Evolutionary conservation across 2,329 filamentous ascomycete genomes (phyloP).

Genomic region (Incumbomyces delicatus): DNA sequence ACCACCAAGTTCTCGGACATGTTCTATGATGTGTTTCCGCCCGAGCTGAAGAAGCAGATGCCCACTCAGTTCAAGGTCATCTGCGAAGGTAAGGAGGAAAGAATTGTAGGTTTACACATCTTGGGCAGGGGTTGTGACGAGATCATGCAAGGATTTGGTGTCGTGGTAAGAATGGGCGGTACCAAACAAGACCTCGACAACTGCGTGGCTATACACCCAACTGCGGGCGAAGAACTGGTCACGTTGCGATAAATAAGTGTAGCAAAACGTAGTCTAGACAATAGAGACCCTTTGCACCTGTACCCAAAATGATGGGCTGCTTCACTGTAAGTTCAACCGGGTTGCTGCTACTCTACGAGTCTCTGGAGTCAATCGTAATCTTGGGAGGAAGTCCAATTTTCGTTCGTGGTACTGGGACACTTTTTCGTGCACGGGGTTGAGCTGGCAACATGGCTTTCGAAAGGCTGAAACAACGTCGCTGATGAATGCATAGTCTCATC

Average conservation of each 20-base stretch:
- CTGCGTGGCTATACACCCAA: slow-evolving; percentile 61
- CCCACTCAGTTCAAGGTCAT: slow-evolving; percentile 44
- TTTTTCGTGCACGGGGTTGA: too few species aligned
- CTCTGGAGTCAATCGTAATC: too few species aligned
- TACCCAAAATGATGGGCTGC: too few species aligned
- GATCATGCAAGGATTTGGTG: slow-evolving; percentile 65
- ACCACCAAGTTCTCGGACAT: slow-evolving; percentile 40
- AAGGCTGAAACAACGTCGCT: too few species aligned
- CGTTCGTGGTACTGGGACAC: too few species aligned
- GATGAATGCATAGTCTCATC: too few species aligned
- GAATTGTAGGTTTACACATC: slow-evolving; percentile 42
- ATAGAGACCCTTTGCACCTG: too few species aligned
- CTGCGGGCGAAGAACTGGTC: slow-evolving; percentile 60
- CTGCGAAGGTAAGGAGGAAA: slow-evolving; percentile 39
- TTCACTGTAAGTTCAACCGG: too few species aligned
- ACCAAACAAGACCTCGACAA: slow-evolving; percentile 53
- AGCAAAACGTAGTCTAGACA: neutral
- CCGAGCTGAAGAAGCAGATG: slow-evolving; percentile 40
- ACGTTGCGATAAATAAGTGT: slow-evolving; percentile 20
- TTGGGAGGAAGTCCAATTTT: too few species aligned
- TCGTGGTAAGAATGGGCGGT: slow-evolving; percentile 70
- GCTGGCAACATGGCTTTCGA: too few species aligned
- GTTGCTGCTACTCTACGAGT: too few species aligned
- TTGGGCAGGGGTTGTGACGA: slow-evolving; percentile 43
- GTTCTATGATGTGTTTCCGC: slow-evolving; percentile 38